These are phyloP conservation scores for Microsporum audouinii DNA, from an alignment of 2,329 filamentous ascomycete genomes.

Conservation along the genomic window DNA sequence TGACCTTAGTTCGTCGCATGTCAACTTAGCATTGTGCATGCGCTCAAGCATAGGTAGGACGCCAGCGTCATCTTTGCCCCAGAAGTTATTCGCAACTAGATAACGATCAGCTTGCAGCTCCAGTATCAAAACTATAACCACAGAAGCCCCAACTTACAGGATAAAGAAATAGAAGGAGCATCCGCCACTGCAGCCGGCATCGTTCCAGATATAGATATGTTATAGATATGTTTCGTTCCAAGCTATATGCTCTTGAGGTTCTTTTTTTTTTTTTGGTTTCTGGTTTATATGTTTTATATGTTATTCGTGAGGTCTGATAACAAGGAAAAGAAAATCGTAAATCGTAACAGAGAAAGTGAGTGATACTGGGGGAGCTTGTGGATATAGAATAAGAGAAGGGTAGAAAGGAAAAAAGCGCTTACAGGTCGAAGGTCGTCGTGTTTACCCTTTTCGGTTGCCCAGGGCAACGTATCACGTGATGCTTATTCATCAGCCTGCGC, in stretches of 20 bases:
- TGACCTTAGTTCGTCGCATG: conserved; percentile 80
- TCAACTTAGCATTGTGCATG: conserved; percentile 88
- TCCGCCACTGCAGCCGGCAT: conserved; percentile 54
- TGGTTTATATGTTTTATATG: neutral
- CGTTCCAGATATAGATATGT: conserved; percentile 14
- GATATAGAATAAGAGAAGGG: neutral
- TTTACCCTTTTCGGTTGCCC: neutral
- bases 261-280: neutral
- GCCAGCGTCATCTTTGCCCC: conserved; percentile 97
- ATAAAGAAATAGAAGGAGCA: conserved; percentile 54
- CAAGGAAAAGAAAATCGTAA: neutral
- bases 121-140: neutral
- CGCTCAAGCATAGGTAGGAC: conserved; percentile 83
- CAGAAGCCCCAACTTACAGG: conserved; percentile 41
- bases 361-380: neutral
- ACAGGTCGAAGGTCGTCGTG: neutral
- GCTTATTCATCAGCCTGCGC: neutral
- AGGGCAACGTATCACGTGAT: neutral
- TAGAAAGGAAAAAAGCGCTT: neutral
- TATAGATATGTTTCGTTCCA: neutral
- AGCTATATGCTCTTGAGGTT: neutral
- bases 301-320: neutral
- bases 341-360: neutral
- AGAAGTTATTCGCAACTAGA: conserved; percentile 96
- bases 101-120: neutral